Base-by-base conservation (phyloP, 371 early-diverging fungal genomes). In the Thermomucor indicae-seudaticae region DNA sequence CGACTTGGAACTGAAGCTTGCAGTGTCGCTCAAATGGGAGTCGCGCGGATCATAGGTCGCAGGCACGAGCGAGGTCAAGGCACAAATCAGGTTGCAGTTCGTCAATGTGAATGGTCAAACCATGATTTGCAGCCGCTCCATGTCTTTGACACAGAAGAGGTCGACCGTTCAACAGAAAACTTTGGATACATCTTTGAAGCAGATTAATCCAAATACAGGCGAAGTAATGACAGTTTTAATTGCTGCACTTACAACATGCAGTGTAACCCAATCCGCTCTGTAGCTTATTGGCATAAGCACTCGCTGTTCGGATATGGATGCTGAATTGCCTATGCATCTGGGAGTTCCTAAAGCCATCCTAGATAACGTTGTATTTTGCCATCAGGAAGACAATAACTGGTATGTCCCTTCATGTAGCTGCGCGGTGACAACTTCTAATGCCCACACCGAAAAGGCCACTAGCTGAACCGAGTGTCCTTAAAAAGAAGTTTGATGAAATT, bases 311-410 rank as follows among this genome's bases (percentile, higher is more conserved):
- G 96, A 96, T 43, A 58, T 98, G 41, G 96, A 99, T 73, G 67
- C 78, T 2, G 91, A 91, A 57, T 60, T 99, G 28, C 90, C 92
- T 0, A 53, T 80, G 28, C 87, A 91, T 51, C 74, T 99, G 4
- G 98, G 97, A 7, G 93, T 95, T 10, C 88, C 91, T 17, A 79
- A 81, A 47, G 90, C 99, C 0, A 90, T 99, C 25, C 67, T 99
- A 22, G 99, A 99, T 49, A 97, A 93, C 72, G 99, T 99, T 30
- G 92, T 99, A 14, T 99, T 99, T 58, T 98, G 98, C 65, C 99
- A 99, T 64, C 99, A 99, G 71, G 99, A 99, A 64, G 99, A 99
- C 10, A 91, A 93, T 37, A 91, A 86, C 55, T 99, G 99, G 96
- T 81, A 72, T 37, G 28, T 31, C 25, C n/a, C n/a, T n/a, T n/a